Conservation (phyloP, 306 rosid genomes). For the Cucurbita moschata region DNA sequence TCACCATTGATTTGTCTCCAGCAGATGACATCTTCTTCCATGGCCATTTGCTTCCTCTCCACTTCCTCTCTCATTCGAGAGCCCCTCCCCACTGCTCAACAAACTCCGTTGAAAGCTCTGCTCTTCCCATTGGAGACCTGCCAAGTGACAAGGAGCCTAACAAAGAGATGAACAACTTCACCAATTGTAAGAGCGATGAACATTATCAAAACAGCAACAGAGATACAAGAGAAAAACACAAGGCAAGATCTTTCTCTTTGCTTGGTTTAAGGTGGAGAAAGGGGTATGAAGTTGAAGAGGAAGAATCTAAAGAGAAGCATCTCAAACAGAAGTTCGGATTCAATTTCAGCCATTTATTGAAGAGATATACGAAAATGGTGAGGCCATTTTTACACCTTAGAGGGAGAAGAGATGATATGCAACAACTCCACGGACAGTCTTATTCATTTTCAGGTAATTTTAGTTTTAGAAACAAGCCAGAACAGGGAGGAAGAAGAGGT, state of each 20-base stretch:
- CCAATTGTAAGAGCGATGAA: slow-evolving; percentile 13
- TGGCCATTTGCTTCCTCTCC: slow-evolving; percentile 93
- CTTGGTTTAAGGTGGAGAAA: slow-evolving; percentile 35
- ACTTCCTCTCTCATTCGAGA: slow-evolving; percentile 70
- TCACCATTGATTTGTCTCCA: slow-evolving; percentile 74
- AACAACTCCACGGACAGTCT: slow-evolving; percentile 23
- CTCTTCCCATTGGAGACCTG: slow-evolving; percentile 40
- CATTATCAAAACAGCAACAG: slow-evolving; percentile 2
- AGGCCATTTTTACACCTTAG: slow-evolving; percentile 24
- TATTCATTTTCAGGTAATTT: slow-evolving; percentile 68
- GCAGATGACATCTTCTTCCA: slow-evolving; percentile 98
- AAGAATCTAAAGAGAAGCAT: slow-evolving; percentile 28
- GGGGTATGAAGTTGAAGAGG: slow-evolving; percentile 24
- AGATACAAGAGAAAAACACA: slow-evolving; percentile 25
- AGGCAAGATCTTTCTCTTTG: slow-evolving; percentile 49
- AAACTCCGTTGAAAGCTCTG: slow-evolving; percentile 46
- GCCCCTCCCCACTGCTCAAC: slow-evolving; percentile 70
- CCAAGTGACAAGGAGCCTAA: slow-evolving; percentile 15
- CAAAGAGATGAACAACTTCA: slow-evolving; percentile 6
- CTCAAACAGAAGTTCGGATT: slow-evolving; percentile 28
- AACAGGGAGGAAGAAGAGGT: slow-evolving; percentile 45
- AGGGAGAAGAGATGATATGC: slow-evolving; percentile 30
- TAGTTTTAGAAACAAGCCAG: slow-evolving; percentile 28
- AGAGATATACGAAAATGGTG: slow-evolving; percentile 40
- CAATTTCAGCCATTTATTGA: slow-evolving; percentile 31